Evolutionary conservation across 1,139 yeast species (phyloP).

Genomic region (Pichia sp.): DNA sequence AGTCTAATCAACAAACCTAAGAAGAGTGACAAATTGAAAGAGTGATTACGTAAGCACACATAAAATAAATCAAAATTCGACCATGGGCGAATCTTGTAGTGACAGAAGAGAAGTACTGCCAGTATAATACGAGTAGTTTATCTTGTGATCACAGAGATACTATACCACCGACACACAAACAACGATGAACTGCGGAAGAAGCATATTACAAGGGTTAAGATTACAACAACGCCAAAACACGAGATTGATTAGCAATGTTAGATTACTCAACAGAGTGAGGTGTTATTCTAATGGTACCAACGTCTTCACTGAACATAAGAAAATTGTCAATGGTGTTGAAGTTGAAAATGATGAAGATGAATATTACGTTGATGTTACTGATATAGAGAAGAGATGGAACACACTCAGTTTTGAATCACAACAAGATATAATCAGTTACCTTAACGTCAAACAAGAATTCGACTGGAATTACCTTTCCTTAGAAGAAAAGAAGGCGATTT

Average conservation of each 20-base stretch:
- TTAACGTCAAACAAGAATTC: conserved; percentile 54
- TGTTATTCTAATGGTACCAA: background rate
- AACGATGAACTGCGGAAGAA: background rate
- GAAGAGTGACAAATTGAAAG: background rate
- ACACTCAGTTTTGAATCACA: conserved; percentile 56
- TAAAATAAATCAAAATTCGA: too few species aligned
- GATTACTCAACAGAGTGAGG: background rate
- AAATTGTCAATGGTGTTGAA: background rate
- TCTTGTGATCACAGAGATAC: too few species aligned
- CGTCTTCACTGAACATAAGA: background rate
- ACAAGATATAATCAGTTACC: conserved; percentile 55
- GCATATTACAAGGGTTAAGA: background rate
- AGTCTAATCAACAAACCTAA: background rate
- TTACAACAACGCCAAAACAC: background rate
- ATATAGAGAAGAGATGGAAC: conserved; percentile 56
- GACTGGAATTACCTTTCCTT: conserved; percentile 55
- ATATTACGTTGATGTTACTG: conserved; percentile 35
- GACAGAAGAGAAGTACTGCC: too few species aligned
- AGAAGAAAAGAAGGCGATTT: conserved; percentile 59
- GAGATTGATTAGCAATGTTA: background rate
- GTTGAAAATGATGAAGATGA: conserved; percentile 28
- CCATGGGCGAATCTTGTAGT: too few species aligned
- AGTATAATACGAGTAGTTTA: too few species aligned
- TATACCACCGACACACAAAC: too few species aligned
- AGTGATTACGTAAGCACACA: background rate